These are phyloP conservation scores for Oryza officinalis DNA, from an alignment of 176 grass and related monocot genomes.

Conservation along the genomic window DNA sequence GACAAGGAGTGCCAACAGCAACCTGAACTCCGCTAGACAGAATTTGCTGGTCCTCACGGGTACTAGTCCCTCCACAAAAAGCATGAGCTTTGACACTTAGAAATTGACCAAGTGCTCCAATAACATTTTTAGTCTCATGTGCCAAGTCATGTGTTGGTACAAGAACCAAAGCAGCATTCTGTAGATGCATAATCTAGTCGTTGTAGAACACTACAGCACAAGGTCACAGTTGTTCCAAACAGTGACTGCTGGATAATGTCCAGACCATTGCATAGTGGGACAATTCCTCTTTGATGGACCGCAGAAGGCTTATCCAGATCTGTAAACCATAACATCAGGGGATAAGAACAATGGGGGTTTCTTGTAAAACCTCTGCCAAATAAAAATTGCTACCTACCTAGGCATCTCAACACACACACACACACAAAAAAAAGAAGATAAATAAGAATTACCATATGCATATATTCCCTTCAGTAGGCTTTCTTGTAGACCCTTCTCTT, in stretches of 20 bases:
- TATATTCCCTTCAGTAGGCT: constrained; percentile 75
- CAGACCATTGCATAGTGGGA: constrained; percentile 69
- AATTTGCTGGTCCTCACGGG: constrained; percentile 47
- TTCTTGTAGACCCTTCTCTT: constrained; percentile 63
- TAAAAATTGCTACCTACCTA: background rate
- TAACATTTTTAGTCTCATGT: constrained; percentile 54
- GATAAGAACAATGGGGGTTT: background rate
- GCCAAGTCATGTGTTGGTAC: constrained; percentile 64
- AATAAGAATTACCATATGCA: constrained; percentile 53
- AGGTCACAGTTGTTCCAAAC: constrained; percentile 65
- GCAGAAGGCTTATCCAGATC: constrained; percentile 68
- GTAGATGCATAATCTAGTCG: constrained; percentile 64
- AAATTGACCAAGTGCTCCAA: constrained; percentile 70
- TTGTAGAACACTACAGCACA: constrained; percentile 67
- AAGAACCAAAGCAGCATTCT: constrained; percentile 69
- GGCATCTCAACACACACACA: background rate
- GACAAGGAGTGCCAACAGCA: constrained; percentile 53
- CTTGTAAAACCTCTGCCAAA: background rate
- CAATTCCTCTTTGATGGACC: constrained; percentile 66
- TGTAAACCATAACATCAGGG: constrained; percentile 26
- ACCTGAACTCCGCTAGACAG: constrained; percentile 53
- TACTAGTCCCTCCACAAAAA: constrained; percentile 59
- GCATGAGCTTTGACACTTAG: constrained; percentile 60
- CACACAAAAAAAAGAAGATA: background rate
- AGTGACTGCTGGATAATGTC: constrained; percentile 66